Percentiles rank a stretch among this genome's conserved stretches.
Conservation (phyloP, 345 rosid genomes). For the Hibiscus mutabilis region DNA sequence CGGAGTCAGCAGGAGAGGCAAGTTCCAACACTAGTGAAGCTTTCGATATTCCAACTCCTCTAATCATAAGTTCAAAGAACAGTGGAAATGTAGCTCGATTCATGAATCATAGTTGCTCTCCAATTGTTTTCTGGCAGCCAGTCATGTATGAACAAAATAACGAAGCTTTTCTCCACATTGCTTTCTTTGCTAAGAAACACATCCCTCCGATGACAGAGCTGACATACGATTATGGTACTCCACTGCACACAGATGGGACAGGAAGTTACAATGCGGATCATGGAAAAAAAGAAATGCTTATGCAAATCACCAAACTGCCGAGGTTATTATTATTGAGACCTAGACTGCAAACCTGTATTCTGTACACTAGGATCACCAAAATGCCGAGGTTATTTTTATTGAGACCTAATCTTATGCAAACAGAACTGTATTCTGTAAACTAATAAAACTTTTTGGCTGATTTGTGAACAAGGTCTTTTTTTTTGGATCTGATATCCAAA, state of each 20-base stretch:
- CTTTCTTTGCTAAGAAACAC: slow-evolving; percentile 60
- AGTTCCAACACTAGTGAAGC: slow-evolving; percentile 34
- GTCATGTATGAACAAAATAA: slow-evolving; percentile 33
- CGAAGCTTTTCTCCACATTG: slow-evolving; percentile 47
- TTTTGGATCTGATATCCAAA: too few relatives aligned
- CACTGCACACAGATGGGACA: slow-evolving; percentile 22
- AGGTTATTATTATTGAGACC: slow-evolving; percentile 20
- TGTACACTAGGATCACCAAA: not conserved
- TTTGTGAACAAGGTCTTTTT: too few relatives aligned
- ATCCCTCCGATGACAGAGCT: slow-evolving; percentile 86
- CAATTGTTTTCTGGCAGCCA: slow-evolving; percentile 91
- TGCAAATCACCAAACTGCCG: slow-evolving; percentile 61
- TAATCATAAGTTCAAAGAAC: slow-evolving; percentile 65
- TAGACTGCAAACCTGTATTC: not conserved
- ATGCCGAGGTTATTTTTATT: too few relatives aligned
- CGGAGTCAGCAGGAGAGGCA: slow-evolving; percentile 23
- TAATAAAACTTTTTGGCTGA: too few relatives aligned
- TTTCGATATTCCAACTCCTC: slow-evolving; percentile 40
- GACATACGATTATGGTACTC: slow-evolving; percentile 70
- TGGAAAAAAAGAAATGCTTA: slow-evolving; percentile 51
- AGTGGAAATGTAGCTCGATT: slow-evolving; percentile 81
- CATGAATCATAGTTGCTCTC: slow-evolving; percentile 90
- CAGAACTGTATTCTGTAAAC: too few relatives aligned
- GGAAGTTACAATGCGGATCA: slow-evolving; percentile 13
- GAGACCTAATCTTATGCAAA: too few relatives aligned